phyloP scores from a whole-genome alignment of 1,284 basidiomycete species.

The Malassezia restricta region DNA sequence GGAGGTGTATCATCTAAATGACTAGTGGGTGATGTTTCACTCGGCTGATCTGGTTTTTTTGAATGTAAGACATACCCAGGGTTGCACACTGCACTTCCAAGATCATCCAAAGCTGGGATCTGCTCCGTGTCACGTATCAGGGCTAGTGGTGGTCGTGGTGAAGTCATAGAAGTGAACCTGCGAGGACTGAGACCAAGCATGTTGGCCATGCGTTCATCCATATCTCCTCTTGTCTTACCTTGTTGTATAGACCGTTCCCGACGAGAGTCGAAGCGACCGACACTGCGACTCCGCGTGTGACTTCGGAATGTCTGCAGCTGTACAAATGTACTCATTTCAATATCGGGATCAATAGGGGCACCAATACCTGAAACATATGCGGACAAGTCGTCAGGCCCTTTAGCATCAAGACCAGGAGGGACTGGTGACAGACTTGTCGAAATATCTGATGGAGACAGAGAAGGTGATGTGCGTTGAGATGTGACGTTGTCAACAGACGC shows the following conservation, averaged over 20 bases:
- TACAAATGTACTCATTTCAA: conserved; percentile 37
- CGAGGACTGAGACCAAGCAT: background rate
- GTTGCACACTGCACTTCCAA: conserved; percentile 12
- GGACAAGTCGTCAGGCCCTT: conserved; percentile 11
- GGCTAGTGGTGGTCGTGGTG: conserved; percentile 7
- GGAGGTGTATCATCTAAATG: background rate
- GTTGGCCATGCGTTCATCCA: background rate
- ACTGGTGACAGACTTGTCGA: background rate
- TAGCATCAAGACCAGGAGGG: background rate
- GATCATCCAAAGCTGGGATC: conserved; percentile 9
- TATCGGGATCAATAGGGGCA: conserved; percentile 38
- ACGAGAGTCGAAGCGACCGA: conserved; percentile 2
- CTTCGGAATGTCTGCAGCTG: conserved; percentile 38
- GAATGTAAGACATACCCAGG: conserved; percentile 8
- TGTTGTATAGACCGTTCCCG: background rate
- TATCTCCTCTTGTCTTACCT: background rate
- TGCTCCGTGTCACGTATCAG: conserved; percentile 5
- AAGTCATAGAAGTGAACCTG: background rate
- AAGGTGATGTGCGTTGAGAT: too few species aligned
- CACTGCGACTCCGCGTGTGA: conserved; percentile 28
- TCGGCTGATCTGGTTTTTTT: background rate
- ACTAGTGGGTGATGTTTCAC: background rate
- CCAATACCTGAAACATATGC: conserved; percentile 41
- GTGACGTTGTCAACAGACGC: too few species aligned
- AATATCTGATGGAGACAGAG: too few species aligned